Conservation (phyloP, 805 yeast species). For the Priceomyces fermenticarens region DNA sequence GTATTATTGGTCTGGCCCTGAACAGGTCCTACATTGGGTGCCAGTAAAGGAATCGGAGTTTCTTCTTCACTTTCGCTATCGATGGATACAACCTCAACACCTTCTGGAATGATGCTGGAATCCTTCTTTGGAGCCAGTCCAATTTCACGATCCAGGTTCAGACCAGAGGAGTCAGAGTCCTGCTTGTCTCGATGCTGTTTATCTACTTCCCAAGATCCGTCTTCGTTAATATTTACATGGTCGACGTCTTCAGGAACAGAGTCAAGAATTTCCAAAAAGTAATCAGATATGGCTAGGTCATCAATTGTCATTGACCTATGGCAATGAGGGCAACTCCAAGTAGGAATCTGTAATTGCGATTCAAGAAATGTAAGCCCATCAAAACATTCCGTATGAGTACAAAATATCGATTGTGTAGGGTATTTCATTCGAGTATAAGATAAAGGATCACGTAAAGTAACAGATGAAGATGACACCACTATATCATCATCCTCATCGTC, state of each 20-base stretch:
- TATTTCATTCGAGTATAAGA: slow-evolving; percentile 64
- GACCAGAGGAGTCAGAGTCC: neutral
- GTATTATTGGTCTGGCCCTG: too few relatives aligned
- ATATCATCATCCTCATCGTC: slow-evolving; percentile 58
- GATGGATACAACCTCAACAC: slow-evolving; percentile 45
- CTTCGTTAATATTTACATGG: slow-evolving; percentile 60
- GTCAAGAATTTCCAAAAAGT: slow-evolving; percentile 58
- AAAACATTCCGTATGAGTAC: slow-evolving; percentile 85
- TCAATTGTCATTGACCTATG: slow-evolving; percentile 47
- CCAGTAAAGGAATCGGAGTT: slow-evolving; percentile 3
- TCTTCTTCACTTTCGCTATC: slow-evolving; percentile 51
- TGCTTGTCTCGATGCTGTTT: slow-evolving; percentile 1
- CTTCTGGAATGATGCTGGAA: slow-evolving; percentile 12
- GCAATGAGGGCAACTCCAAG: slow-evolving; percentile 91
- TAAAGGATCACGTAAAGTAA: slow-evolving; percentile 77
- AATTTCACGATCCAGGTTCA: neutral
- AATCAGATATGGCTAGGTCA: slow-evolving; percentile 73
- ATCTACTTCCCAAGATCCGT: slow-evolving; percentile 67
- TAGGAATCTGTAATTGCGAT: slow-evolving; percentile 74
- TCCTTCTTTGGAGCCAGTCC: slow-evolving; percentile 1
- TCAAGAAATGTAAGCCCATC: slow-evolving; percentile 74
- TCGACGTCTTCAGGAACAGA: slow-evolving; percentile 56
- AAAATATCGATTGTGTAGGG: slow-evolving; percentile 69
- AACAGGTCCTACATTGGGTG: too few relatives aligned
- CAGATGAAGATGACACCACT: slow-evolving; percentile 59